Percentiles rank a stretch among this genome's conserved stretches.
Evolutionary conservation across 306 rosid species (phyloP).

Genomic region (cucumber (Cucumis sativus)): DNA sequence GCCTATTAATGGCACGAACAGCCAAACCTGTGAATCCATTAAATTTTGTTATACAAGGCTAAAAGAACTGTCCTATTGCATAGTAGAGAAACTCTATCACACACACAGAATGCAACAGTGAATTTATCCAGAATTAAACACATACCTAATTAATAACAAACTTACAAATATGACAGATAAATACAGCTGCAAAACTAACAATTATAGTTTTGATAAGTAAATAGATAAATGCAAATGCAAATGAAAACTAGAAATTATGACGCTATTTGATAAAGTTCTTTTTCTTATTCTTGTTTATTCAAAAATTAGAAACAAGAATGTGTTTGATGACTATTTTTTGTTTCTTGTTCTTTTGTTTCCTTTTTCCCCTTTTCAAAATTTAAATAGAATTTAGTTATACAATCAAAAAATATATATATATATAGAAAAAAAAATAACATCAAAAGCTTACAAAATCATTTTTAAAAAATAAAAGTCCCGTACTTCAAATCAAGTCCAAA

Average conservation of each 20-base stretch:
- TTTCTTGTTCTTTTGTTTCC: no score
- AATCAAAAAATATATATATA: no score
- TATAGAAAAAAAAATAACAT: no score
- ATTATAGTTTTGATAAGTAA: background rate
- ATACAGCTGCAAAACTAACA: background rate
- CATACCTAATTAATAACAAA: background rate
- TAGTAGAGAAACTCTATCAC: background rate
- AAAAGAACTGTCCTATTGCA: background rate
- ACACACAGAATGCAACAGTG: background rate
- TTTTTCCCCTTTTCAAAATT: no score
- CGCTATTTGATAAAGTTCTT: no score
- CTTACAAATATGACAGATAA: background rate
- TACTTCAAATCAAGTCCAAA: no score
- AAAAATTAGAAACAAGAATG: no score
- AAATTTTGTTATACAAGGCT: background rate
- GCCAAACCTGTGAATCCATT: constrained; percentile 42
- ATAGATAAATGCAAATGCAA: background rate
- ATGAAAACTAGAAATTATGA: background rate
- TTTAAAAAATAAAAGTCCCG: no score
- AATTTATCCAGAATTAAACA: background rate
- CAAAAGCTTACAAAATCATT: no score
- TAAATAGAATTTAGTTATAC: no score
- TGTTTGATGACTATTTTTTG: no score
- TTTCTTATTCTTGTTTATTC: no score
- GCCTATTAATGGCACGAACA: constrained; percentile 86